Conservation (phyloP, 2,329 filamentous ascomycete species). For the Aotearoamyces nothofagi region DNA sequence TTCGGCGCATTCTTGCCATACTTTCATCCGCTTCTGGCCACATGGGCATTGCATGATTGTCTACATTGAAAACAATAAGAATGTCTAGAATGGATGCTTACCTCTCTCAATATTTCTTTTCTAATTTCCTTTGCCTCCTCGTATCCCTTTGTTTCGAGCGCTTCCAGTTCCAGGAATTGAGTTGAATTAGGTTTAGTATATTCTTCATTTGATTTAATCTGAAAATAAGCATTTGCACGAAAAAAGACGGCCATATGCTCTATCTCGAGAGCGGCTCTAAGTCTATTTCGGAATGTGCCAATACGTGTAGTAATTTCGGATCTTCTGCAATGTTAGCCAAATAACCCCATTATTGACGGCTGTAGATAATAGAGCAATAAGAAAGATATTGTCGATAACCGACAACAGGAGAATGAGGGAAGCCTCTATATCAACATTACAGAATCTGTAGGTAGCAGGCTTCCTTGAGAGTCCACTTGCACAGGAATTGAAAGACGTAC, state of each 20-base stretch:
- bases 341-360: no score
- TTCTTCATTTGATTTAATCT: constrained; percentile 59
- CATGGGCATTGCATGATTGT: no score
- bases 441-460: no score
- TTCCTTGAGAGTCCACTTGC: no score
- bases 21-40: no score
- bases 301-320: constrained; percentile 28
- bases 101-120: constrained; percentile 57
- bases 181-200: constrained; percentile 52
- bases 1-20: no score
- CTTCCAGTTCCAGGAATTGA: constrained; percentile 50
- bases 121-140: constrained; percentile 64
- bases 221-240: constrained; percentile 67
- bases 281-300: constrained; percentile 42
- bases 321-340: no score
- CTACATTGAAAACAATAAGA: not conserved
- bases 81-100: constrained; percentile 13
- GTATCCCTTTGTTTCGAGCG: constrained; percentile 57
- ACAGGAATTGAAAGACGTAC: not conserved
- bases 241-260: constrained; percentile 78
- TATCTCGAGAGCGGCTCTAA: constrained; percentile 62
- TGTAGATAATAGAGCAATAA: no score
- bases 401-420: no score
- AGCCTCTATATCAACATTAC: no score
- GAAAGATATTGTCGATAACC: no score